phyloP scores from a whole-genome alignment of 2,329 filamentous ascomycete genomes.

The Scedosporium minutisporum region DNA sequence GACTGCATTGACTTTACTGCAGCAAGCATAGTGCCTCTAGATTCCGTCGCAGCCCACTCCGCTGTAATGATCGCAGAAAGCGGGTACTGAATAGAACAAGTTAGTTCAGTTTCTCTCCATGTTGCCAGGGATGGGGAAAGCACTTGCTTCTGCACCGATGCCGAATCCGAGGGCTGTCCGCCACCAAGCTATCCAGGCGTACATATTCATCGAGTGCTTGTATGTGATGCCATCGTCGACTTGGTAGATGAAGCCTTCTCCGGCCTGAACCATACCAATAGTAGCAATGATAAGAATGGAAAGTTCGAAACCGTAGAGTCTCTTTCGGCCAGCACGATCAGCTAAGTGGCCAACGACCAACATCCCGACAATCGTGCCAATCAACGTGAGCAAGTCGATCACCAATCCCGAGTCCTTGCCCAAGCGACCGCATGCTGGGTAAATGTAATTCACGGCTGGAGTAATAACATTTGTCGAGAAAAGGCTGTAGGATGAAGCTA shows the following conservation, averaged over 20 bases:
- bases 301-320: slow-evolving; percentile 17
- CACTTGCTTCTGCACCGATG: slow-evolving; percentile 18
- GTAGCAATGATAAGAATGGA: slow-evolving; percentile 15
- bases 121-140: background rate
- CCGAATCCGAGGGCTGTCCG: slow-evolving; percentile 16
- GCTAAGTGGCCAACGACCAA: slow-evolving; percentile 15
- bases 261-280: slow-evolving; percentile 13
- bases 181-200: slow-evolving; percentile 14
- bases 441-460: slow-evolving; percentile 17
- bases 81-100: slow-evolving; percentile 15
- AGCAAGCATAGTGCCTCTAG: slow-evolving; percentile 16
- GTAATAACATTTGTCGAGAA: slow-evolving; percentile 19
- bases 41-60: slow-evolving; percentile 18
- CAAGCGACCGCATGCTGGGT: slow-evolving; percentile 10
- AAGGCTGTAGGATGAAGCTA: slow-evolving; percentile 19
- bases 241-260: slow-evolving; percentile 10
- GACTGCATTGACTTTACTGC: slow-evolving; percentile 19
- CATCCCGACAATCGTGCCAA: slow-evolving; percentile 15
- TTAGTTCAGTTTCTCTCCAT: background rate
- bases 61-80: slow-evolving; percentile 19
- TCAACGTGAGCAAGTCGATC: slow-evolving; percentile 16
- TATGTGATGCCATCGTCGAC: background rate
- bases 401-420: slow-evolving; percentile 9
- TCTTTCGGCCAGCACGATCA: slow-evolving; percentile 16
- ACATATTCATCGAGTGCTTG: slow-evolving; percentile 16